phyloP scores from a whole-genome alignment of 441 rosid genomes.

The Populus trichocarpa region DNA sequence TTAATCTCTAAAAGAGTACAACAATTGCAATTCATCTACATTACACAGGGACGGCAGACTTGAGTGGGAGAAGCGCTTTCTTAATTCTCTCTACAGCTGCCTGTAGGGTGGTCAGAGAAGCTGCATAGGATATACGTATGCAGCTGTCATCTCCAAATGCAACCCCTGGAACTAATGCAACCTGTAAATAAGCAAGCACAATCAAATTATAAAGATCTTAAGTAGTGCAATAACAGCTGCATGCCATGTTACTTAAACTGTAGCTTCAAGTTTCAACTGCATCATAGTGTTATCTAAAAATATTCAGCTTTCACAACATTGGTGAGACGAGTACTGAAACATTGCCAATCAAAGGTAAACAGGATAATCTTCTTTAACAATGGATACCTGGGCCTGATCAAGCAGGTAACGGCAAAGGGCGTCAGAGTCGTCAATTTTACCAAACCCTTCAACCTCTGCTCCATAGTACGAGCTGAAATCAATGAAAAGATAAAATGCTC shows the following conservation, averaged over 20 bases:
- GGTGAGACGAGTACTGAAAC: neutral
- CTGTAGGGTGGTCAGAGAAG: slow-evolving; percentile 65
- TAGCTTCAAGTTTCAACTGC: neutral
- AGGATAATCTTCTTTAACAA: neutral
- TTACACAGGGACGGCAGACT: slow-evolving; percentile 48
- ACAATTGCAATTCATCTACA: neutral
- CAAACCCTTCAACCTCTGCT: slow-evolving; percentile 69
- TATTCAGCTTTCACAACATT: neutral
- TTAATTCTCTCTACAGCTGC: slow-evolving; percentile 74
- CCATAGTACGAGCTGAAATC: slow-evolving; percentile 87
- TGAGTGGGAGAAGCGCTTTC: slow-evolving; percentile 58
- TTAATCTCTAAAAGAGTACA: neutral
- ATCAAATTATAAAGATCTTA: neutral
- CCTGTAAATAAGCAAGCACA: slow-evolving; percentile 38
- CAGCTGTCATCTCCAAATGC: slow-evolving; percentile 96
- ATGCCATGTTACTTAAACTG: neutral
- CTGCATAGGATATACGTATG: slow-evolving; percentile 88
- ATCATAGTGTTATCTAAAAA: neutral
- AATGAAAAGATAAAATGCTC: slow-evolving; percentile 90
- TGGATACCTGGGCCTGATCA: slow-evolving; percentile 55
- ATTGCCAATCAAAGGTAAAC: neutral
- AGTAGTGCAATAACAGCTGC: neutral
- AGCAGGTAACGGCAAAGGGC: slow-evolving; percentile 69
- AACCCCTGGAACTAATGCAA: slow-evolving; percentile 93
- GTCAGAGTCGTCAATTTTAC: slow-evolving; percentile 61